Conservation (phyloP, 2,329 filamentous ascomycete species). For the Exophiala xenobiotica region DNA sequence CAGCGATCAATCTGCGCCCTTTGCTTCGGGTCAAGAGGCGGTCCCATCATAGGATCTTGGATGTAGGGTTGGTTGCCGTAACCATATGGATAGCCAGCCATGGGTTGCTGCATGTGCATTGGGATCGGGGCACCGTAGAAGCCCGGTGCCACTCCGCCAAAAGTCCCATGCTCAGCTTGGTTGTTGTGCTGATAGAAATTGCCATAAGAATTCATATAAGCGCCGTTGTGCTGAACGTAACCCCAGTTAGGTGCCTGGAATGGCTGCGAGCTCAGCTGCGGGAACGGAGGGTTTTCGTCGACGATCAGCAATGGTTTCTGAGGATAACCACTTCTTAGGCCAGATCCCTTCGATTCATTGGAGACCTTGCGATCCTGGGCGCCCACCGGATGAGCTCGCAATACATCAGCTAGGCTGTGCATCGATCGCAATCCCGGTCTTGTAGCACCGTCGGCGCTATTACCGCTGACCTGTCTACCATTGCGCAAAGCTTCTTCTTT, state of each 20-base stretch:
- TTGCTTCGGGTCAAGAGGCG: slow-evolving; percentile 50
- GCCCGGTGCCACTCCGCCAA: slow-evolving; percentile 2
- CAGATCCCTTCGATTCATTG: slow-evolving; percentile 15
- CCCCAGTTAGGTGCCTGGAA: slow-evolving; percentile 12
- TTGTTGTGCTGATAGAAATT: slow-evolving; percentile 15
- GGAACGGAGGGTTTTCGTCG: background rate
- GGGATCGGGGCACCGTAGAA: slow-evolving; percentile 23
- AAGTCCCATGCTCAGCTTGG: slow-evolving; percentile 14
- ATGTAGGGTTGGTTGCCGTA: slow-evolving; percentile 20
- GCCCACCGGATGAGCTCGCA: slow-evolving; percentile 54
- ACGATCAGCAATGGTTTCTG: slow-evolving; percentile 4
- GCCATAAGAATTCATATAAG: slow-evolving; percentile 12
- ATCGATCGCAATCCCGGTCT: slow-evolving; percentile 36
- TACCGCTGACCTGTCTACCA: slow-evolving; percentile 5
- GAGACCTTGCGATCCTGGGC: slow-evolving; percentile 18
- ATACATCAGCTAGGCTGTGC: slow-evolving; percentile 49
- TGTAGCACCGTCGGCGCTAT: background rate
- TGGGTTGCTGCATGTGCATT: slow-evolving; percentile 23
- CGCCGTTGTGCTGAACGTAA: slow-evolving; percentile 15
- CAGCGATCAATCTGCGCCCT: slow-evolving; percentile 60
- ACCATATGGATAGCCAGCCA: slow-evolving; percentile 13
- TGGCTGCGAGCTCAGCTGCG: slow-evolving; percentile 1
- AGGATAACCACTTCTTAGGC: slow-evolving; percentile 1
- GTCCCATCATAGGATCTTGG: slow-evolving; percentile 34
- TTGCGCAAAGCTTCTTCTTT: slow-evolving; percentile 39